Evolutionary conservation across 2,329 filamentous ascomycete genomes (phyloP).

Genomic region (Aspergillus oerlinghausenensis): DNA sequence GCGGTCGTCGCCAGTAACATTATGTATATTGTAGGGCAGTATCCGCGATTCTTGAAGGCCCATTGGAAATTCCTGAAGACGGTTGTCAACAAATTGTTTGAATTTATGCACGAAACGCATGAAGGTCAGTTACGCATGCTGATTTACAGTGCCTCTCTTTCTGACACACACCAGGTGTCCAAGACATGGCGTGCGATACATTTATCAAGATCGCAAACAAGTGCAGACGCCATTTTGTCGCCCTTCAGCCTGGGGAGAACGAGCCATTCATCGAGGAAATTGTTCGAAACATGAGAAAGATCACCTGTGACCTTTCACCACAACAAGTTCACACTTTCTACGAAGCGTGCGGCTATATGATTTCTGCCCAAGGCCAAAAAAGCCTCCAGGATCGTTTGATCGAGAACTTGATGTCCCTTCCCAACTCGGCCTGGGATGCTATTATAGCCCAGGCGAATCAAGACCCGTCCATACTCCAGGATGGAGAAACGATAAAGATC

Average conservation of each 20-base stretch:
- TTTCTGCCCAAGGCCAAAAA: slow-evolving; percentile 94
- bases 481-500: slow-evolving; percentile 93
- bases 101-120: slow-evolving; percentile 99
- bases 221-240: slow-evolving; percentile 95
- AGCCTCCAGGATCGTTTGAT: slow-evolving; percentile 88
- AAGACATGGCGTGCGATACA: slow-evolving; percentile 99
- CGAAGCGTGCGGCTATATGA: slow-evolving; percentile 98
- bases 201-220: slow-evolving; percentile 99
- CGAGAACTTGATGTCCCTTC: slow-evolving; percentile 84
- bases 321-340: slow-evolving; percentile 99
- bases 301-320: slow-evolving; percentile 88
- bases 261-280: slow-evolving; percentile 99
- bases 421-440: slow-evolving; percentile 90
- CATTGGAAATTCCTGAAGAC: slow-evolving; percentile 99
- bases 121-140: slow-evolving; percentile 59
- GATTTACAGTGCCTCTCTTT: neutral
- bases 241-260: slow-evolving; percentile 84
- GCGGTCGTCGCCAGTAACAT: slow-evolving; percentile 98
- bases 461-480: slow-evolving; percentile 81
- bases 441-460: slow-evolving; percentile 86
- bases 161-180: slow-evolving; percentile 62
- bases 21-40: slow-evolving; percentile 99
- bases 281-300: slow-evolving; percentile 89
- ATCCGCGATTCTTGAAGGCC: slow-evolving; percentile 95
- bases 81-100: slow-evolving; percentile 98